phyloP scores from a whole-genome alignment of 2,329 filamentous ascomycete genomes.

The Ceratocystis alfenasii region DNA sequence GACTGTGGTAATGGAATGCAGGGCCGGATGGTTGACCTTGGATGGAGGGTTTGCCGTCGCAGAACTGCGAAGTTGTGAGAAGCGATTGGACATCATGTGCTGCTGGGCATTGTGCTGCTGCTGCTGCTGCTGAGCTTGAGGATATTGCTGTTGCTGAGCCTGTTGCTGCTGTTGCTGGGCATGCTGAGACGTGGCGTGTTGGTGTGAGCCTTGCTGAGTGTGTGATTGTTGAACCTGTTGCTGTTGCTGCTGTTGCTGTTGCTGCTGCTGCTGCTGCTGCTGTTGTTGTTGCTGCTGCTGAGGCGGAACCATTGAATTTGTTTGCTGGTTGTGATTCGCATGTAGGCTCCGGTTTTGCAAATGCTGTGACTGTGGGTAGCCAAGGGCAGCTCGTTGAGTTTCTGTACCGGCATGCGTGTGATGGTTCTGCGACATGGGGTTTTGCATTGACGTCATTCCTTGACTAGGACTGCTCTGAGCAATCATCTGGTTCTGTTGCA shows the following conservation, averaged over 20 bases:
- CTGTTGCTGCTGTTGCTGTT: conserved; percentile 5
- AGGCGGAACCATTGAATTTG: conserved; percentile 5
- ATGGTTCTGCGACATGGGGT: conserved; percentile 16
- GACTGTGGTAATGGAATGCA: conserved; percentile 7
- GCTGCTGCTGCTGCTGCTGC: conserved; percentile 20
- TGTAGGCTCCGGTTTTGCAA: conserved; percentile 3
- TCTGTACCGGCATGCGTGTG: conserved; percentile 15
- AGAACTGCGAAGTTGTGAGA: neutral
- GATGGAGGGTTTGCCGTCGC: conserved; percentile 16
- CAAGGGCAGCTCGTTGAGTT: conserved; percentile 10
- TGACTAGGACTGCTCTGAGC: conserved; percentile 16
- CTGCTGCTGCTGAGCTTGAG: conserved; percentile 22
- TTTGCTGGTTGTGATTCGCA: conserved; percentile 21
- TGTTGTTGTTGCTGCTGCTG: conserved; percentile 20
- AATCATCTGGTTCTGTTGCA: conserved; percentile 21
- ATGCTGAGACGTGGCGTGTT: conserved; percentile 22
- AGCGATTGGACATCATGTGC: conserved; percentile 12
- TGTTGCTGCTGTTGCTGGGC: conserved; percentile 23
- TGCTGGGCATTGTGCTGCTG: conserved; percentile 13
- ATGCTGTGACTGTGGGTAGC: conserved; percentile 14
- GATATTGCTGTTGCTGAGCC: conserved; percentile 19
- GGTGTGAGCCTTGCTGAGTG: conserved; percentile 20
- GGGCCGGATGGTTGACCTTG: conserved; percentile 15
- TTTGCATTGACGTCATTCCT: conserved; percentile 11
- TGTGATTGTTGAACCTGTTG: conserved; percentile 12